Evolutionary conservation across 371 early-diverging fungal species (phyloP), one percentile per base, ranked within the genome.

Genomic region (Haplosporangium sp.): DNA sequence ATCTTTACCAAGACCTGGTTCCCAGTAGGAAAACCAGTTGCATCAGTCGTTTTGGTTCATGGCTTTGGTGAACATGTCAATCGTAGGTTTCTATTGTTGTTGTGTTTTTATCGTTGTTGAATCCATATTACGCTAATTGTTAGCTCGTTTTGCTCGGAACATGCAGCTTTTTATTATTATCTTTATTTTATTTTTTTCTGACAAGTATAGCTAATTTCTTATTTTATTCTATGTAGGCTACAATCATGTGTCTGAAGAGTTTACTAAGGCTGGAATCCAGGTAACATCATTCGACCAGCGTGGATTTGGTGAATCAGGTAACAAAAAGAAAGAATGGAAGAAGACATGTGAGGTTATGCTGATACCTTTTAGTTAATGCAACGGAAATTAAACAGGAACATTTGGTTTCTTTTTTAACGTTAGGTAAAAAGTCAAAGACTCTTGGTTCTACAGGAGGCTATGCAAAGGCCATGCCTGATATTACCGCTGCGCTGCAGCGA

Each of bases 41-140:
- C 84, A 1, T 65, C 72, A 10, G 40, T 77, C 40, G 88, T 90
- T 37, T 81, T 92, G 74, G 70, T 92, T 63, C 93, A 92, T 67
- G 93, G 93, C 50, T 88, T 92, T 62, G 92, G 91, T 50, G 93
- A 92, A 61, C 90, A 92, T 65, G 72, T 85, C 71, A 84, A 67
- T n/a, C 88, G 93, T 70, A 81, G 5, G 74, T 72, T 58, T 3
- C 44, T 27, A 27, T 27, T 27, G 27, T 27, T 27, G 0, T 27
- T 27, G 27, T 27, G 27, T 27, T 27, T 27, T 27, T 27, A 27
- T 27, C 27, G 27, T 27, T 27, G 27, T 27, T 27, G 27, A 27
- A 27, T 27, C 27, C 27, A 27, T 27, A 27, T 27, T 27, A 27
- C 27, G 27, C 27, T 27, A 27, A 27, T 27, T 27, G 27, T 27